Conservation (phyloP, 257 asterid species). For the Avicennia marina region DNA sequence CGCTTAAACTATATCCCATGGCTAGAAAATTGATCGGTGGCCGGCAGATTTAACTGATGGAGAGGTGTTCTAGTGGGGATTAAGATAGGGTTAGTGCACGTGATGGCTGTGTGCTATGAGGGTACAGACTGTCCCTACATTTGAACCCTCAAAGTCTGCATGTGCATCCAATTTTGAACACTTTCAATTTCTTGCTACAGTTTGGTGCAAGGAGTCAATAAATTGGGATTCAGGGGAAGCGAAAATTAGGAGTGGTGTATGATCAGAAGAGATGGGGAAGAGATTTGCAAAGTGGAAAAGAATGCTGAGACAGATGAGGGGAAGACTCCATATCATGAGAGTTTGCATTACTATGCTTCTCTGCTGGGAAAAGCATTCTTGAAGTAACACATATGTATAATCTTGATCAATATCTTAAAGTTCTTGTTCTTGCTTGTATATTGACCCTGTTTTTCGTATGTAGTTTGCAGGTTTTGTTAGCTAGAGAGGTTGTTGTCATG, state of each 20-base stretch:
- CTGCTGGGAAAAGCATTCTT: slow-evolving; percentile 18
- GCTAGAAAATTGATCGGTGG: slow-evolving; percentile 9
- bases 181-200: slow-evolving; percentile 6
- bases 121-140: slow-evolving; percentile 52
- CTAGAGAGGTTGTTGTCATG: no score
- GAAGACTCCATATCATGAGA: slow-evolving; percentile 23
- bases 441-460: no score
- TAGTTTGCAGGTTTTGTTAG: no score
- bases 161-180: background rate
- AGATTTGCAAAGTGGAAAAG: slow-evolving; percentile 20
- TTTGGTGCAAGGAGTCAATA: slow-evolving; percentile 10
- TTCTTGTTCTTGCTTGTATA: background rate
- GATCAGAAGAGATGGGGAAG: slow-evolving; percentile 7
- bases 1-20: background rate
- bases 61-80: slow-evolving; percentile 13
- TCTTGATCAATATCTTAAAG: no score
- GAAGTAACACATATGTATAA: no score
- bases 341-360: slow-evolving; percentile 28
- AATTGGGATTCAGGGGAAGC: slow-evolving; percentile 10
- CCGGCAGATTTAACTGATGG: slow-evolving; percentile 7
- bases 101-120: slow-evolving; percentile 30
- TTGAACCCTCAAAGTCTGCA: slow-evolving; percentile 10
- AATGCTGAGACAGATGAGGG: slow-evolving; percentile 21
- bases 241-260: background rate
- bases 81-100: slow-evolving; percentile 36